These are phyloP conservation scores for Exserohilum rostratum DNA, from an alignment of 2,329 filamentous ascomycete species.

Conservation along the genomic window DNA sequence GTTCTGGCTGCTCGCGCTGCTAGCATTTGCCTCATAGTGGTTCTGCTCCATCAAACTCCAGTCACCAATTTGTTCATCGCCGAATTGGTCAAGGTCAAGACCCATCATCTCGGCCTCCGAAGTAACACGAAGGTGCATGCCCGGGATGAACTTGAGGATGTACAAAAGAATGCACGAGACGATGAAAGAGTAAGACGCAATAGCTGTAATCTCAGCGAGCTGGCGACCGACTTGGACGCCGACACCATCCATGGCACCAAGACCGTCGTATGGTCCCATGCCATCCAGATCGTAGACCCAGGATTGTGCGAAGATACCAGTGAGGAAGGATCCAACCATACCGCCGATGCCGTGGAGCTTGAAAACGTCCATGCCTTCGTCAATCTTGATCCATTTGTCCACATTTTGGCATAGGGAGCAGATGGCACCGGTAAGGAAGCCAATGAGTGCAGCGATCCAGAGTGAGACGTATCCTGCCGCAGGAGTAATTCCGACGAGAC, in stretches of 20 bases:
- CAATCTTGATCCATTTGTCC: slow-evolving; percentile 61
- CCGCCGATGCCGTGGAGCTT: slow-evolving; percentile 65
- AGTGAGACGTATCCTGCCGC: slow-evolving; percentile 60
- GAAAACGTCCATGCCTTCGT: slow-evolving; percentile 66
- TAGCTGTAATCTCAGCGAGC: slow-evolving; percentile 62
- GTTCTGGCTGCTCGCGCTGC: slow-evolving; percentile 35
- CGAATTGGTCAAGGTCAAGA: slow-evolving; percentile 62
- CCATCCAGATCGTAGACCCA: slow-evolving; percentile 59
- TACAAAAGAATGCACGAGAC: slow-evolving; percentile 60
- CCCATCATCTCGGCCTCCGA: slow-evolving; percentile 63
- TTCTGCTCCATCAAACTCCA: slow-evolving; percentile 51
- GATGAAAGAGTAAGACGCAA: slow-evolving; percentile 60
- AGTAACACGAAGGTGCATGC: slow-evolving; percentile 60
- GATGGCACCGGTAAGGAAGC: slow-evolving; percentile 60
- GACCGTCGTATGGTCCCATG: slow-evolving; percentile 48
- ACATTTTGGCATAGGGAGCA: slow-evolving; percentile 59
- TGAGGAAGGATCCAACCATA: slow-evolving; percentile 63
- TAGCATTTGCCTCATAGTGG: slow-evolving; percentile 24
- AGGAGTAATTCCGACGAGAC: slow-evolving; percentile 66
- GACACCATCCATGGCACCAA: slow-evolving; percentile 61
- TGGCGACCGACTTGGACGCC: slow-evolving; percentile 63
- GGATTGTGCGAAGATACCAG: slow-evolving; percentile 61
- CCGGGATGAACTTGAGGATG: slow-evolving; percentile 61
- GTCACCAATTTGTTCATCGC: slow-evolving; percentile 64
- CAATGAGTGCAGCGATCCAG: slow-evolving; percentile 63